phyloP scores from a whole-genome alignment of 768 basidiomycete genomes.

The Lactarius hatsudake region DNA sequence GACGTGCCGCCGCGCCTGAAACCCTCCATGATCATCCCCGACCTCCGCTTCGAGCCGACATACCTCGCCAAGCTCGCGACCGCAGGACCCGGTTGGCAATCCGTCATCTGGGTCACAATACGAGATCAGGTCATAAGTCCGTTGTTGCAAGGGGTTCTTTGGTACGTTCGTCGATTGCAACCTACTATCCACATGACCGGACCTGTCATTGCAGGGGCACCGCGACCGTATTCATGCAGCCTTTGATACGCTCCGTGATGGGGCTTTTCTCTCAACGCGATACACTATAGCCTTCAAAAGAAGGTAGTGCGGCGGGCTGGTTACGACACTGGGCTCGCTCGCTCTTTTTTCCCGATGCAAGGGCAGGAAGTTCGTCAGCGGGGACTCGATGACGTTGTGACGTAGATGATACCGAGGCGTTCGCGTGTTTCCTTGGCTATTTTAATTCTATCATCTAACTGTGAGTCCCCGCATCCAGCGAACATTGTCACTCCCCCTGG shows the following conservation, averaged over 20 bases:
- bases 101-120: conserved; percentile 58
- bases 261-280: neutral
- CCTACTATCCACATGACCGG: neutral
- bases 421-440: neutral
- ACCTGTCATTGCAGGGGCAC: conserved; percentile 7
- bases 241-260: neutral
- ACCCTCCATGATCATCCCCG: conserved; percentile 57
- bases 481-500: neutral
- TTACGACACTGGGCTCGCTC: conserved; percentile 17
- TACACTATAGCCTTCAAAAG: neutral
- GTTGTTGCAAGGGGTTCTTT: conserved; percentile 61
- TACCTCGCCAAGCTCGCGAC: conserved; percentile 59
- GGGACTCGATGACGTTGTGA: conserved; percentile 7
- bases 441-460: neutral
- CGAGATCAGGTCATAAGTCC: conserved; percentile 70
- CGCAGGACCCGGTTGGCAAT: conserved; percentile 56
- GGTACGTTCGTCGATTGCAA: conserved; percentile 42
- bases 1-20: conserved; percentile 3
- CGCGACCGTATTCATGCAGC: conserved; percentile 17
- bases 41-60: conserved; percentile 72
- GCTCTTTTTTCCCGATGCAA: conserved; percentile 8
- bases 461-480: neutral
- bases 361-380: neutral
- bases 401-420: neutral
- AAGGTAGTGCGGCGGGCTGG: conserved; percentile 16